Evolutionary conservation across 768 basidiomycete genomes (phyloP).

Genomic region (Botryobasidium botryosum): DNA sequence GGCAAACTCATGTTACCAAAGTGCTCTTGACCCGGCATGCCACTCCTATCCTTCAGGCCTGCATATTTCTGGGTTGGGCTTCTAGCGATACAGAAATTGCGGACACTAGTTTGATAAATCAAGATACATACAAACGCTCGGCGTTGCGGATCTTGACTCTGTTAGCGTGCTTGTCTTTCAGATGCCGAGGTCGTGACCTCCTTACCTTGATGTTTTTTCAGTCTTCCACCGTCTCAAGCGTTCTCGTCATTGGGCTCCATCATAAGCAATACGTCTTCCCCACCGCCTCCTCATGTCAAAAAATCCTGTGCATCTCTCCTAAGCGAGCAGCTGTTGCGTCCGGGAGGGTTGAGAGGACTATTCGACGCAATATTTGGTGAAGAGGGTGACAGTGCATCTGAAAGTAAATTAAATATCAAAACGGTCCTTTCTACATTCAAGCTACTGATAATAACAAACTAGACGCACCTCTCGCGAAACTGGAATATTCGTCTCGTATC

Average conservation of each 20-base stretch:
- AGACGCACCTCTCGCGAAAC: conserved; percentile 44
- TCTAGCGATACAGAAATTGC: too few species aligned
- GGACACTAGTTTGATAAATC: too few species aligned
- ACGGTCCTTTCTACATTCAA: neutral
- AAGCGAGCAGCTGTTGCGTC: conserved; percentile 50
- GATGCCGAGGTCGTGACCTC: neutral
- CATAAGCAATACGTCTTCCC: conserved; percentile 26
- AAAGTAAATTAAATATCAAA: conserved; percentile 7
- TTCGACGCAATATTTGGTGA: conserved; percentile 54
- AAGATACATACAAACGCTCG: too few species aligned
- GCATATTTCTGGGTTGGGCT: conserved; percentile 56
- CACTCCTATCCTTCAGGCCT: conserved; percentile 39
- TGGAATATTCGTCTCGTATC: conserved; percentile 53
- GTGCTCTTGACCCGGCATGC: conserved; percentile 41
- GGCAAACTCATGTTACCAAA: conserved; percentile 41
- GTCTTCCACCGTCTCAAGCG: conserved; percentile 46
- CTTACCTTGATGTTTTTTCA: conserved; percentile 16
- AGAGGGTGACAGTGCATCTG: conserved; percentile 24
- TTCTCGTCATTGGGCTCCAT: conserved; percentile 48
- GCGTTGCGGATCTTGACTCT: too few species aligned
- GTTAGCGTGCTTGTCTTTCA: conserved; percentile 32
- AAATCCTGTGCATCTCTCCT: conserved; percentile 46
- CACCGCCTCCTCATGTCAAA: conserved; percentile 33
- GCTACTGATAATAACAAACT: neutral
- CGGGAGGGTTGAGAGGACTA: conserved; percentile 52